Percentiles rank a stretch among this genome's conserved stretches.
Evolutionary conservation across 2,329 filamentous ascomycete genomes (phyloP).

Genomic region (Trichoderma brevicompactum): DNA sequence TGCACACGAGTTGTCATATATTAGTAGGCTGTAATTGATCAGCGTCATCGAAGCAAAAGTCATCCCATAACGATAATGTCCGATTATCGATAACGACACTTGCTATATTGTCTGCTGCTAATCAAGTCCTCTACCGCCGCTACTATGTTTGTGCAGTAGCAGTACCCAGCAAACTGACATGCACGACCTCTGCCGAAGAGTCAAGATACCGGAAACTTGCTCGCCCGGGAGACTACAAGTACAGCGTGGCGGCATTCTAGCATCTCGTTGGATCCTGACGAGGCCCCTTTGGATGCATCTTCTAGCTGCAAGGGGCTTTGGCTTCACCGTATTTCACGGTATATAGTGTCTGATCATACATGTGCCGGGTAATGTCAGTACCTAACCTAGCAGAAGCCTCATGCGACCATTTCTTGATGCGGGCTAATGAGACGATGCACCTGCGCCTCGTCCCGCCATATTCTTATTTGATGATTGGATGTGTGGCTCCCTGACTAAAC

Average conservation of each 20-base stretch:
- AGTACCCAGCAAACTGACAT: not conserved
- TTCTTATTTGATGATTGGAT: not conserved
- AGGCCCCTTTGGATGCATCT: not conserved
- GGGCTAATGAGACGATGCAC: conserved; percentile 8
- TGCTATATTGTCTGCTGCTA: not conserved
- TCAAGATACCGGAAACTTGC: not conserved
- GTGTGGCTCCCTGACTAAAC: not conserved
- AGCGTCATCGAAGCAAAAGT: too few relatives aligned
- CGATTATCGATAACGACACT: not conserved
- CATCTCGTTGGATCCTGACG: conserved; percentile 9
- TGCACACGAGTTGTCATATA: too few relatives aligned
- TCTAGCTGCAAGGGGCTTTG: conserved; percentile 9
- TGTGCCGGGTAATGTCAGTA: not conserved
- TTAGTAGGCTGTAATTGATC: too few relatives aligned
- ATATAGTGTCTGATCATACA: not conserved
- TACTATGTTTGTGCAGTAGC: too few relatives aligned
- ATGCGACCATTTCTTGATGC: conserved; percentile 19
- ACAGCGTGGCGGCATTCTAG: conserved; percentile 4
- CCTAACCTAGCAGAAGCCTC: not conserved
- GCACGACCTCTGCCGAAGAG: not conserved
- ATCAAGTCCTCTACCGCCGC: too few relatives aligned
- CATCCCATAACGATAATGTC: too few relatives aligned
- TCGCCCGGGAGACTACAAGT: not conserved
- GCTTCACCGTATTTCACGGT: conserved; percentile 12
- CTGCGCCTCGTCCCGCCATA: not conserved